Conservation (phyloP, 306 rosid genomes). For the Adenanthera pavonina region DNA sequence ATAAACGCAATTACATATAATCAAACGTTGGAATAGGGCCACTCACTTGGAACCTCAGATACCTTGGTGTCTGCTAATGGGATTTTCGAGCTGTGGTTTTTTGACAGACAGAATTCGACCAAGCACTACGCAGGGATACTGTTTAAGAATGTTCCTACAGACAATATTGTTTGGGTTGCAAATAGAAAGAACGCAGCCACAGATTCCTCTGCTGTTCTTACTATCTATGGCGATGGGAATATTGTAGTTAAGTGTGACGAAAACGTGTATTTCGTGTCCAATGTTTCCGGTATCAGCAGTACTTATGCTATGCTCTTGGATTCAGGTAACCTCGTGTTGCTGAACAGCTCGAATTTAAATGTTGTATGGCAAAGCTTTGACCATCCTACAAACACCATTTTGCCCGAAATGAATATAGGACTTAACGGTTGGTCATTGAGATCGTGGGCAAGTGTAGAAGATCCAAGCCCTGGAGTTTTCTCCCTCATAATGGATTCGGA, state of each 20-base stretch:
- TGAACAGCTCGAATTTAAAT: background rate
- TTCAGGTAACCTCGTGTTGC: constrained; percentile 2
- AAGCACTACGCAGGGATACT: background rate
- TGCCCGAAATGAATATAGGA: constrained; percentile 10
- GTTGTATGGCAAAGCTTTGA: constrained; percentile 20
- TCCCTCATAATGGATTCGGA: background rate
- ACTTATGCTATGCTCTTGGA: constrained; percentile 9
- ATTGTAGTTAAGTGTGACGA: background rate
- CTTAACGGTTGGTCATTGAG: background rate
- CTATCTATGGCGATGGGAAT: background rate
- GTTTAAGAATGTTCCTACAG: background rate
- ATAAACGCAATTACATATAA: background rate
- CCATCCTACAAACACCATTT: constrained; percentile 8
- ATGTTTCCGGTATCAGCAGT: background rate
- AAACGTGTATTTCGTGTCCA: background rate
- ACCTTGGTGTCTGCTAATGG: constrained; percentile 9
- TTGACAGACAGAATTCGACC: background rate
- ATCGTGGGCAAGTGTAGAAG: constrained; percentile 16
- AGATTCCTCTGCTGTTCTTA: background rate
- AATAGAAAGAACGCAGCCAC: background rate
- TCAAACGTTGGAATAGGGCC: constrained; percentile 8
- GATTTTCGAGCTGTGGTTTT: constrained; percentile 5
- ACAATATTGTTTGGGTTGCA: constrained; percentile 22
- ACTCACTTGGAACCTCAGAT: background rate
- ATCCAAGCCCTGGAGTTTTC: constrained; percentile 7